Evolutionary conservation across 2,329 filamentous ascomycete genomes (phyloP).

Genomic region (Neofusicoccum laricinum): DNA sequence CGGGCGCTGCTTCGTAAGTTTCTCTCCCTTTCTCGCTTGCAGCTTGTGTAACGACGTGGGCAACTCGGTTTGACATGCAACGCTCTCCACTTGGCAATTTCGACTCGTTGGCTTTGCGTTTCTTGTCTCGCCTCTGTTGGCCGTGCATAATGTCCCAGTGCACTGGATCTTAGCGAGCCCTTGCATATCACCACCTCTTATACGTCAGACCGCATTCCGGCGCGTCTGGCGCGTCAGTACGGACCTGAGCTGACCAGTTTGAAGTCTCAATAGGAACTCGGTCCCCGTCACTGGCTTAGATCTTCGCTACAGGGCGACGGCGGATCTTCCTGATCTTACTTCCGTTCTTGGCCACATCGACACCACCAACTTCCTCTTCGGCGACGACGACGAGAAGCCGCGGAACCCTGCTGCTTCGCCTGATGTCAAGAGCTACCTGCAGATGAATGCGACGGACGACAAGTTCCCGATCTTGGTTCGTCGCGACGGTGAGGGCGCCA

Average conservation of each 20-base stretch:
- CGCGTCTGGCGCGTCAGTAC: slow-evolving; percentile 19
- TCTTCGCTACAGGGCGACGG: slow-evolving; percentile 54
- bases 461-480: slow-evolving; percentile 80
- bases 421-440: slow-evolving; percentile 66
- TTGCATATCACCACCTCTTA: slow-evolving; percentile 11
- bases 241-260: slow-evolving; percentile 22
- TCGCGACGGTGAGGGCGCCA: slow-evolving; percentile 52
- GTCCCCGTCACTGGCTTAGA: slow-evolving; percentile 77
- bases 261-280: slow-evolving; percentile 83
- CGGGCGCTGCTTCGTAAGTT: slow-evolving; percentile 72
- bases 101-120: slow-evolving; percentile 6
- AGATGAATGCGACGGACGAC: slow-evolving; percentile 73
- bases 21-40: slow-evolving; percentile 10
- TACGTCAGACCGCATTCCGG: slow-evolving; percentile 23
- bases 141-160: not conserved
- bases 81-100: slow-evolving; percentile 10
- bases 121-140: slow-evolving; percentile 10
- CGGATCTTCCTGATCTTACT: slow-evolving; percentile 43
- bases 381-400: slow-evolving; percentile 62
- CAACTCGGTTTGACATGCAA: too few relatives aligned
- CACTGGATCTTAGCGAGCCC: slow-evolving; percentile 5
- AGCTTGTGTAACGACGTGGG: too few relatives aligned
- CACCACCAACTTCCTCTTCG: slow-evolving; percentile 81
- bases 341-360: slow-evolving; percentile 74
- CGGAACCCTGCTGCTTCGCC: slow-evolving; percentile 53